phyloP scores from a whole-genome alignment of 805 yeast species.

The Hanseniaspora lachancei region DNA sequence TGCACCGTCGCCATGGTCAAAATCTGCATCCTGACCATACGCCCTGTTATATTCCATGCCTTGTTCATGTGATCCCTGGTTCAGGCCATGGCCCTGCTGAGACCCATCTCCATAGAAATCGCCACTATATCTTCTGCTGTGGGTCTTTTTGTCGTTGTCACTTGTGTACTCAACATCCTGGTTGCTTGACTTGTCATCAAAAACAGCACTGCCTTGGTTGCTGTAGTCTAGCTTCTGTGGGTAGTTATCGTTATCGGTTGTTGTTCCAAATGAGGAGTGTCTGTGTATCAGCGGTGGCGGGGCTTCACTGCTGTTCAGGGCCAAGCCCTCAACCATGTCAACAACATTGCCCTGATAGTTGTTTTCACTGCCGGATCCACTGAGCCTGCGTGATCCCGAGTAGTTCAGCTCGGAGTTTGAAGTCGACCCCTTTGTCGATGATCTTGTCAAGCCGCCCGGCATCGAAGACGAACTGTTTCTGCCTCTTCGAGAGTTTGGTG shows the following conservation, averaged over 20 bases:
- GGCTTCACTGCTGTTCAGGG: constrained; percentile 11
- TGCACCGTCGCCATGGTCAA: constrained; percentile 20
- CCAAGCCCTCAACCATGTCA: constrained; percentile 21
- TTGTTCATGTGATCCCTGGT: background rate
- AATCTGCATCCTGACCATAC: background rate
- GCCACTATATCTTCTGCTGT: background rate
- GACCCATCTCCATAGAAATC: background rate
- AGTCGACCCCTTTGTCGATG: constrained; percentile 11
- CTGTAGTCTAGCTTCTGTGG: constrained; percentile 1
- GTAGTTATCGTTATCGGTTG: background rate
- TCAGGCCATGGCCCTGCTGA: background rate
- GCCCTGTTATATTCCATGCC: background rate
- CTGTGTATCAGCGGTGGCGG: constrained; percentile 7
- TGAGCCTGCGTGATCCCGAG: constrained; percentile 19
- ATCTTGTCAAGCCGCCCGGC: constrained; percentile 4
- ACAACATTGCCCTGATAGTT: constrained; percentile 10
- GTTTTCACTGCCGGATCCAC: constrained; percentile 14
- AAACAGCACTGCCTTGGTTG: constrained; percentile 7
- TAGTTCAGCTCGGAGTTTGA: constrained; percentile 8
- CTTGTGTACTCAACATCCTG: constrained; percentile 11
- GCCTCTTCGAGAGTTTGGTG: background rate
- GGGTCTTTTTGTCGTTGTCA: background rate
- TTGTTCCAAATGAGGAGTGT: constrained; percentile 9
- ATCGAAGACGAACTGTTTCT: constrained; percentile 5
- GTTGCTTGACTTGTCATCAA: background rate